Percentiles rank a stretch among this genome's conserved stretches.
phyloP scores from a whole-genome alignment of 2,329 filamentous ascomycete genomes.

The Diaporthe vaccinii region DNA sequence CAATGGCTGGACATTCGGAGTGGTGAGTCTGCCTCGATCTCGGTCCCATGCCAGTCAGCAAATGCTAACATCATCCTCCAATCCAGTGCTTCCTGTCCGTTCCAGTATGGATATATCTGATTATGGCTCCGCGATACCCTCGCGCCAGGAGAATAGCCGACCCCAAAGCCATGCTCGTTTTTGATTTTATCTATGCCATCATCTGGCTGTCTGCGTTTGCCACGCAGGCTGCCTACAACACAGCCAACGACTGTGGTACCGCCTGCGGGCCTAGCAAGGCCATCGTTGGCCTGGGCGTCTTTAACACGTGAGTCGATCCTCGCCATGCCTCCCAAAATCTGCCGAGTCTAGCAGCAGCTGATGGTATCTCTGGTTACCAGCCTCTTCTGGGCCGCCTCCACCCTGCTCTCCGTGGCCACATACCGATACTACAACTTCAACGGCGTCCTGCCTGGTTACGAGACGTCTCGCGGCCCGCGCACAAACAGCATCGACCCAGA shows the following conservation, averaged over 20 bases:
- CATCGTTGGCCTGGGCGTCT: constrained; percentile 73
- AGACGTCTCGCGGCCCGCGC: constrained; percentile 54
- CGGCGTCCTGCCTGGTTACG: constrained; percentile 73
- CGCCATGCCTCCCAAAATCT: background rate
- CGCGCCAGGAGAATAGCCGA: constrained; percentile 73
- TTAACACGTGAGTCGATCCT: constrained; percentile 67
- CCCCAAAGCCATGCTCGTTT: constrained; percentile 70
- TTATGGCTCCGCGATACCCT: constrained; percentile 74
- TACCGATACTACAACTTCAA: constrained; percentile 74
- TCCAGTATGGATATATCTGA: constrained; percentile 74
- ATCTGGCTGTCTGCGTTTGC: constrained; percentile 78
- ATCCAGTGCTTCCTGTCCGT: constrained; percentile 74
- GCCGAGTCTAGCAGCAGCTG: constrained; percentile 37
- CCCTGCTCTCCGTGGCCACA: constrained; percentile 71
- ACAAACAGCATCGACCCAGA: constrained; percentile 73
- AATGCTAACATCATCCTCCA: constrained; percentile 30
- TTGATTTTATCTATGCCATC: constrained; percentile 70
- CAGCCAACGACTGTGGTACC: constrained; percentile 65
- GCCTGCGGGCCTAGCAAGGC: constrained; percentile 73
- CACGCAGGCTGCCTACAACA: constrained; percentile 75
- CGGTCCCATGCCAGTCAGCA: background rate
- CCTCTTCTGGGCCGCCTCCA: constrained; percentile 67
- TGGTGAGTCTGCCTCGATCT: constrained; percentile 60
- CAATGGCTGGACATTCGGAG: constrained; percentile 74
- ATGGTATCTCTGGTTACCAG: constrained; percentile 51